Base-by-base conservation (phyloP, 1,284 basidiomycete species). In the Filobasidium uniguttulatum region DNA sequence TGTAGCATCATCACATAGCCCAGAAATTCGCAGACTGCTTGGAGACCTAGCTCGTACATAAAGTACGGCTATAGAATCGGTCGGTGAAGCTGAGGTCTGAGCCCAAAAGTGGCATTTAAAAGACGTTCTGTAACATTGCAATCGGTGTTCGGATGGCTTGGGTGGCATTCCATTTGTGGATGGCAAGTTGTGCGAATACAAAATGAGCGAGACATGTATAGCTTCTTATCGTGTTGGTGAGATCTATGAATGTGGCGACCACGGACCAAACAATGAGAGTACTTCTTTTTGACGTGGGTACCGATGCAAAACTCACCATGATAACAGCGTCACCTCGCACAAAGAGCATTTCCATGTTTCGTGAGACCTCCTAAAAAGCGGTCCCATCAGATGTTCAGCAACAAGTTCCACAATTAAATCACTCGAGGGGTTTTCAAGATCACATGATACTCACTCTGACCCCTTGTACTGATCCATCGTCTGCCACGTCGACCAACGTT, bases 341-440 rank as follows among this genome's bases (percentile, higher is more conserved):
- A 62, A 97, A 99, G 46, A 99, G 75, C 93, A 99, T 98, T 53
- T 93, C 88, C 75, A 91, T 82, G 69, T 86, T 91, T 60, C 91
- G 76, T 71, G 90, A 91, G 53, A 89, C 88, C 34, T 87, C 78
- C 91, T 96, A 60, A 19, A 49, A 43, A 48, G 6, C 9, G 29
- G 43, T 2, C n/a, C 29, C 12, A 20, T 28, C 23, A 5, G 19
- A 38, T 12, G 3, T 20, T 38, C 31, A 9, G 31, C 10, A n/a
- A 10, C 10, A 33, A 9, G n/a, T 33, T n/a, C 31, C 31, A n/a
- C n/a, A 9, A 33, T 10, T 14, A 44, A 47, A n/a, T 33, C 31
- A 9, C 10, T 33, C n/a, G n/a, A 33, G 31, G 31, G 31, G 31
- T 10, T 33, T 35, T 8, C 19, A 22, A 40, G 6, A 33, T 8